Conservation (phyloP, 805 yeast genomes). For the Zygoascus flipseniorum region DNA sequence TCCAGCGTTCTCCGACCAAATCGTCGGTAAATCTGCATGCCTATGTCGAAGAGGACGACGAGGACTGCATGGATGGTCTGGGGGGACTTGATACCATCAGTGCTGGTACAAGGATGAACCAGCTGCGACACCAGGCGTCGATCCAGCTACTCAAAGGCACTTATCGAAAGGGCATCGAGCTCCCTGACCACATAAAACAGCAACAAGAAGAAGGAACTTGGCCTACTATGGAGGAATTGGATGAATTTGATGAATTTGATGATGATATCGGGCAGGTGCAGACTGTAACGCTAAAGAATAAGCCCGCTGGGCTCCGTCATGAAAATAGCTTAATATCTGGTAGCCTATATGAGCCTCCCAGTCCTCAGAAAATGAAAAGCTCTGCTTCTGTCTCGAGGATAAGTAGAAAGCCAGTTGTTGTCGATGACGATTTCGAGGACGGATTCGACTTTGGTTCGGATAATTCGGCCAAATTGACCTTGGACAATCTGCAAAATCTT, state of each 20-base stretch:
- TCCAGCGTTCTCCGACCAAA: neutral
- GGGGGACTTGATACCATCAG: neutral
- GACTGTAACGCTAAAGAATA: neutral
- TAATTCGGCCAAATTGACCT: neutral
- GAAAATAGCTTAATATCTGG: slow-evolving; percentile 5
- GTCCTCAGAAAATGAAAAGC: neutral
- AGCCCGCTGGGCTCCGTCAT: neutral
- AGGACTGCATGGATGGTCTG: slow-evolving; percentile 2
- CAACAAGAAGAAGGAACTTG: neutral
- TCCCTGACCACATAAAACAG: neutral
- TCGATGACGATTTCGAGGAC: slow-evolving; percentile 12
- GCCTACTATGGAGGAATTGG: neutral
- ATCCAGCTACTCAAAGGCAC: neutral
- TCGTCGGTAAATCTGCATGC: neutral
- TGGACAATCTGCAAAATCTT: slow-evolving; percentile 2
- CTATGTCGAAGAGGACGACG: slow-evolving; percentile 2
- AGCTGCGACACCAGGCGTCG: slow-evolving; percentile 1
- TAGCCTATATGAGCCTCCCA: neutral
- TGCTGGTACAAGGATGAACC: neutral
- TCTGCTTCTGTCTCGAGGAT: neutral
- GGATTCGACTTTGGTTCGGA: slow-evolving; percentile 10
- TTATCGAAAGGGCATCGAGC: neutral
- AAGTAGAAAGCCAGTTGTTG: neutral
- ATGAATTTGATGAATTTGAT: neutral
- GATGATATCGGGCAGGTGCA: too few species aligned